phyloP scores from a whole-genome alignment of 768 basidiomycete genomes.

The Arthromyces matolae region DNA sequence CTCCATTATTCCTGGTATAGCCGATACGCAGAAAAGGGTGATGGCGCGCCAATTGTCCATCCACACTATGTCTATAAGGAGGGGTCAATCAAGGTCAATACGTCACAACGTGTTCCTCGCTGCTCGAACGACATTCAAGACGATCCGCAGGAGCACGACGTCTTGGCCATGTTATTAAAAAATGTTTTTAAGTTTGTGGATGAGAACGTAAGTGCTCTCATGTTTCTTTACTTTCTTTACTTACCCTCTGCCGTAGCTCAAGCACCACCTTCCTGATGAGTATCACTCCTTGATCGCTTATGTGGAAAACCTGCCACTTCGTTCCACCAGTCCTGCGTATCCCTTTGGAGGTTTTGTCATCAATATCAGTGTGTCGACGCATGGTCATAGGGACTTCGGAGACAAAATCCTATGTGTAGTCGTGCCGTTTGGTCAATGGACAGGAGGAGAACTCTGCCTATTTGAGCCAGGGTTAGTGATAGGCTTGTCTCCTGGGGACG shows the following conservation, averaged over 20 bases:
- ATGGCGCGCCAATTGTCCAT: no score
- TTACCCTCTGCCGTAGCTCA: constrained; percentile 12
- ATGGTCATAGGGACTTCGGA: constrained; percentile 18
- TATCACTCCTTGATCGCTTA: constrained; percentile 17
- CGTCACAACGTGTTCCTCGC: not conserved
- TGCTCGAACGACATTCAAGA: not conserved
- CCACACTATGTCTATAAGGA: no score
- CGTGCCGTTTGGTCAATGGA: constrained; percentile 13
- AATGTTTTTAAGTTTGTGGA: not conserved
- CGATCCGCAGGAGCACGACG: not conserved
- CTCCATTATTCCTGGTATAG: no score
- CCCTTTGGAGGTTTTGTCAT: constrained; percentile 26
- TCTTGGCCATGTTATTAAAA: not conserved
- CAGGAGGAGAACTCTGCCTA: constrained; percentile 17
- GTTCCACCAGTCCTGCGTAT: constrained; percentile 13
- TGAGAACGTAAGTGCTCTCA: not conserved
- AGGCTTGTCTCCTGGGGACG: constrained; percentile 7
- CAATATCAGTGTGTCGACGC: constrained; percentile 21
- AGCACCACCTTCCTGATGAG: constrained; percentile 18
- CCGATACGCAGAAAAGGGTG: no score
- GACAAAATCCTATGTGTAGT: constrained; percentile 23
- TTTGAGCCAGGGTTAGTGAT: constrained; percentile 19
- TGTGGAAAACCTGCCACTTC: constrained; percentile 16
- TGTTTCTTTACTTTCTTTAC: not conserved
- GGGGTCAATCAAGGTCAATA: no score